phyloP scores from a whole-genome alignment of 2,329 filamentous ascomycete species.

The Pseudopyricularia javanii region DNA sequence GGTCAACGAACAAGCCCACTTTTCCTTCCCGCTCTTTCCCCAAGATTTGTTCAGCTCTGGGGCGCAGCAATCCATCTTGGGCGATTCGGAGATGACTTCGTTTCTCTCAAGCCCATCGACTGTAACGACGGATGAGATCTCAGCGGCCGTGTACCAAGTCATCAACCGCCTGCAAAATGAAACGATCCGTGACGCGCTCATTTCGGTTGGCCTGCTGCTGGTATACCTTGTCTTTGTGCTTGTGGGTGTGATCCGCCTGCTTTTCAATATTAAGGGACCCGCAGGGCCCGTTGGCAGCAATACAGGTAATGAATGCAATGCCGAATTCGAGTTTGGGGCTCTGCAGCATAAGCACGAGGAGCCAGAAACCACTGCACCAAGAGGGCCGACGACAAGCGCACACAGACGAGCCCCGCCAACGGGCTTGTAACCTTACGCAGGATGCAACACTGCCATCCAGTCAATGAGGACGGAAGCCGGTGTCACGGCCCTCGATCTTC shows the following conservation, averaged over 20 bases:
- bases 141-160: constrained; percentile 60
- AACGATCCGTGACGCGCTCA: constrained; percentile 67
- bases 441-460: neutral
- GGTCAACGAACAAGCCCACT: constrained; percentile 76
- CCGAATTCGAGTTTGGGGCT: neutral
- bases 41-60: constrained; percentile 77
- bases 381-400: neutral
- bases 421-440: neutral
- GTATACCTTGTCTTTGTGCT: constrained; percentile 57
- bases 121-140: constrained; percentile 70
- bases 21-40: constrained; percentile 66
- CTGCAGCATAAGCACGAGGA: neutral
- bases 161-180: constrained; percentile 52
- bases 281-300: neutral
- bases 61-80: constrained; percentile 47
- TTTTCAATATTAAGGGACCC: constrained; percentile 2
- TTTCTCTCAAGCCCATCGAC: constrained; percentile 70
- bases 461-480: neutral
- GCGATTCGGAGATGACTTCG: constrained; percentile 46
- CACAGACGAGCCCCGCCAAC: neutral
- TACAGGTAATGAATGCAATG: neutral
- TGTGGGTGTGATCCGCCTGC: constrained; percentile 37
- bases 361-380: neutral
- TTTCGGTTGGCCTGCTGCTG: constrained; percentile 61
- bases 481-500: neutral